Percentiles rank a stretch among this genome's conserved stretches.
Evolutionary conservation across 2,329 filamentous ascomycete species (phyloP).

Genomic region (Zasmidium cellare): DNA sequence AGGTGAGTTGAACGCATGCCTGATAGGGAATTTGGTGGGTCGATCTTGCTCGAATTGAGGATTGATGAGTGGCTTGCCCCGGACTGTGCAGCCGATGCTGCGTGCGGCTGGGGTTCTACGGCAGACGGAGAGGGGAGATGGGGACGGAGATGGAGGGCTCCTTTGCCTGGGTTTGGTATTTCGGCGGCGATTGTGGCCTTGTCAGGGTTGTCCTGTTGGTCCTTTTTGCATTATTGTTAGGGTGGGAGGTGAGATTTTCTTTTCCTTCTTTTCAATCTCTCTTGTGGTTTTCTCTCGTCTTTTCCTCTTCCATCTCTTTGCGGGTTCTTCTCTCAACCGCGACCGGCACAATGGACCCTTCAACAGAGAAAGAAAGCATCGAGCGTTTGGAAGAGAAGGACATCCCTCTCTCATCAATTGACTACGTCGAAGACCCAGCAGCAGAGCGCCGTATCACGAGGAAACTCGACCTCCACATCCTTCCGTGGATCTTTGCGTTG

Average conservation of each 20-base stretch:
- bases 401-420: background rate
- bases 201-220: too few relatives aligned
- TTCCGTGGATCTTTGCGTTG: constrained; percentile 48
- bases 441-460: constrained; percentile 35
- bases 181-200: too few relatives aligned
- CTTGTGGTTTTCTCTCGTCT: background rate
- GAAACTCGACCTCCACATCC: constrained; percentile 45
- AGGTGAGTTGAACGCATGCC: background rate
- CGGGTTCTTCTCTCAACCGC: background rate
- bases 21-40: background rate
- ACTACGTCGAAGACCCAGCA: constrained; percentile 5
- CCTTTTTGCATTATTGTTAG: too few relatives aligned
- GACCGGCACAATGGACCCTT: background rate
- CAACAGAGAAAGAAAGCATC: constrained; percentile 5
- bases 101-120: too few relatives aligned
- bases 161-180: too few relatives aligned
- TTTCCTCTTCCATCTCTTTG: background rate
- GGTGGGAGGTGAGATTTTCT: background rate
- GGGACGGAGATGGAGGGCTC: too few relatives aligned
- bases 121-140: too few relatives aligned
- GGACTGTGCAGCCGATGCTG: background rate
- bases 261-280: too few relatives aligned
- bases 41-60: background rate
- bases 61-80: background rate
- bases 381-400: constrained; percentile 16